Base-by-base conservation (phyloP, 805 yeast genomes). In the Candida sakaeoensis region DNA sequence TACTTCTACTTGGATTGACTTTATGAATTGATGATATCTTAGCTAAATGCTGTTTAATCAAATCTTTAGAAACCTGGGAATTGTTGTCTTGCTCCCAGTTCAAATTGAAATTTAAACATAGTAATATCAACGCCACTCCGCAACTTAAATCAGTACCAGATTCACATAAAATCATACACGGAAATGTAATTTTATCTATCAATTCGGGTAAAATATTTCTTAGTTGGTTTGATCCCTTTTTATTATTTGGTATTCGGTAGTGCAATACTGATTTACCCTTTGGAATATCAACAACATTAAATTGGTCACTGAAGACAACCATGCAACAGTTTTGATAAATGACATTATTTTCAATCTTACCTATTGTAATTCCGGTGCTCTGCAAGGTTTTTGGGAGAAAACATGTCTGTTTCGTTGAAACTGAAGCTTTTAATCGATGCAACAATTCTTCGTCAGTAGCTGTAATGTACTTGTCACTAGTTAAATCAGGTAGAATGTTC, bases 1-100 rank as follows among this genome's bases (percentile, higher is more conserved):
- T 83, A 8, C 86, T 80, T 36, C 96, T 65, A 40, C 89, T 80
- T 0, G 95, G 95, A 44, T 86, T 84, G 4, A 75, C 76, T 29
- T 71, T 75, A n/a, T 74, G 55, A 6, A 62, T 55, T 2, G 70
- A 60, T 13, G 74, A 65, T 3, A 87, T 50, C 33, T 55, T 56
- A 2, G 79, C 73, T 22, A 87, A 59, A 40, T 83, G 80, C 42
- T 70, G 70, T 41, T 79, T 72, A 12, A 85, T 72, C 7, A 66
- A 55, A 19, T 70, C 77, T 52, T 84, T 84, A 18, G 72, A 66
- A 0, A 65, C 47, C 47, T 35, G 50, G 22, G 16, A 44, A 38
- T 25, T 14, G 8, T 23, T 35, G 1, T 49, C 39, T 0, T 42
- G 49, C 1, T 43, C 26, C 76, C 85, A 80, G 0, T 64, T 53